These are phyloP conservation scores for Sanguinoderma infundibulare DNA, from an alignment of 1,284 basidiomycete species.

Conservation along the genomic window DNA sequence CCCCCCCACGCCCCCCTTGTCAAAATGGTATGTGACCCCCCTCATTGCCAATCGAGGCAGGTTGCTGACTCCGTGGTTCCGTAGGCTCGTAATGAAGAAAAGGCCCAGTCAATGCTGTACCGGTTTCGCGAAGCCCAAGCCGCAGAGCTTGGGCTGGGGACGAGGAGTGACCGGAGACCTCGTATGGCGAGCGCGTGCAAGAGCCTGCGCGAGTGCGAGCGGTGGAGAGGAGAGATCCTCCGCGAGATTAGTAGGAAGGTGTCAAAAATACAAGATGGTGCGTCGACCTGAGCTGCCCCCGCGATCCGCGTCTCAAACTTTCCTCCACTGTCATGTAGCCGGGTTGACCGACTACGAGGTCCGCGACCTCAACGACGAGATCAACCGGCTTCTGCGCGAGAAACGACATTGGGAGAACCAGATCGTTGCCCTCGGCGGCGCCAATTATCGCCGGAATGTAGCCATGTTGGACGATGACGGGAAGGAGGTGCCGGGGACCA, in stretches of 20 bases:
- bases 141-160: slow-evolving; percentile 90
- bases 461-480: slow-evolving; percentile 94
- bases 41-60: no score
- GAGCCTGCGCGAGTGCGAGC: slow-evolving; percentile 90
- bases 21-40: background rate
- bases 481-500: slow-evolving; percentile 94
- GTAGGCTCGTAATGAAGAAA: slow-evolving; percentile 96
- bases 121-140: slow-evolving; percentile 98
- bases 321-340: slow-evolving; percentile 50
- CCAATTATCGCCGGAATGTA: slow-evolving; percentile 92
- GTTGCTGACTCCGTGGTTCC: background rate
- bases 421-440: slow-evolving; percentile 93
- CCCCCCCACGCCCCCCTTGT: background rate
- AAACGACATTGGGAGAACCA: slow-evolving; percentile 98
- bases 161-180: slow-evolving; percentile 81
- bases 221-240: slow-evolving; percentile 94
- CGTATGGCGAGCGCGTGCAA: slow-evolving; percentile 91
- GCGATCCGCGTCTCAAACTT: background rate
- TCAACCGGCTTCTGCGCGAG: slow-evolving; percentile 95
- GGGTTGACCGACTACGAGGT: slow-evolving; percentile 96
- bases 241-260: slow-evolving; percentile 96
- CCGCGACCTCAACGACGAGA: slow-evolving; percentile 96
- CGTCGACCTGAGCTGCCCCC: slow-evolving; percentile 35
- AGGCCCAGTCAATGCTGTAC: slow-evolving; percentile 98
- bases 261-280: slow-evolving; percentile 96